phyloP scores from a whole-genome alignment of 2,329 filamentous ascomycete species.

The Cladophialophora exuberans region DNA sequence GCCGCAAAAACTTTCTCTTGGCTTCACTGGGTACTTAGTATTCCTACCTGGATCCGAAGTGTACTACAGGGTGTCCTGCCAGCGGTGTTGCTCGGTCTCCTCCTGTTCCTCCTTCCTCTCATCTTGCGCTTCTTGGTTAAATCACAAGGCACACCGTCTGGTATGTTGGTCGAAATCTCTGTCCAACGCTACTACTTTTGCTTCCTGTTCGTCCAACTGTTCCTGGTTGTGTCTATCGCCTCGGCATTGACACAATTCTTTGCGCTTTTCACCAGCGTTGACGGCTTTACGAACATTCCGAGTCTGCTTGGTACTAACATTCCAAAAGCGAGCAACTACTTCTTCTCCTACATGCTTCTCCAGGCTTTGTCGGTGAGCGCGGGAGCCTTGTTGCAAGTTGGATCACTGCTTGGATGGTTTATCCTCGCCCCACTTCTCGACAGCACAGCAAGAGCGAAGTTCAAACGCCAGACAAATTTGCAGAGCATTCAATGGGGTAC shows the following conservation, averaged over 20 bases:
- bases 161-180: conserved; percentile 75
- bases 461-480: conserved; percentile 78
- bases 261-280: conserved; percentile 64
- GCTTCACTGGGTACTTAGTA: conserved; percentile 69
- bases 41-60: conserved; percentile 64
- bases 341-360: conserved; percentile 97
- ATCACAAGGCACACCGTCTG: conserved; percentile 80
- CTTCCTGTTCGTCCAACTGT: conserved; percentile 93
- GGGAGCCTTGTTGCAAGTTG: conserved; percentile 81
- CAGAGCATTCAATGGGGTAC: conserved; percentile 83
- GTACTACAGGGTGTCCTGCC: conserved; percentile 86
- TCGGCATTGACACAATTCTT: conserved; percentile 71
- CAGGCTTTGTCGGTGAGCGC: conserved; percentile 91
- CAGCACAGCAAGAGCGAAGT: conserved; percentile 80
- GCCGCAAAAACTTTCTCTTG: conserved; percentile 69
- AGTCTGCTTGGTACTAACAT: conserved; percentile 75
- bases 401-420: conserved; percentile 79
- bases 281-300: conserved; percentile 71
- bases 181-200: conserved; percentile 92
- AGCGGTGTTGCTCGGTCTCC: conserved; percentile 71
- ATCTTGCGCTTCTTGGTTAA: conserved; percentile 74
- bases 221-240: conserved; percentile 87
- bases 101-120: conserved; percentile 80
- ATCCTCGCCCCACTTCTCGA: conserved; percentile 79
- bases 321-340: conserved; percentile 89